Evolutionary conservation across 257 asterid species (phyloP).

Genomic region (Solanum pimpinellifolium): DNA sequence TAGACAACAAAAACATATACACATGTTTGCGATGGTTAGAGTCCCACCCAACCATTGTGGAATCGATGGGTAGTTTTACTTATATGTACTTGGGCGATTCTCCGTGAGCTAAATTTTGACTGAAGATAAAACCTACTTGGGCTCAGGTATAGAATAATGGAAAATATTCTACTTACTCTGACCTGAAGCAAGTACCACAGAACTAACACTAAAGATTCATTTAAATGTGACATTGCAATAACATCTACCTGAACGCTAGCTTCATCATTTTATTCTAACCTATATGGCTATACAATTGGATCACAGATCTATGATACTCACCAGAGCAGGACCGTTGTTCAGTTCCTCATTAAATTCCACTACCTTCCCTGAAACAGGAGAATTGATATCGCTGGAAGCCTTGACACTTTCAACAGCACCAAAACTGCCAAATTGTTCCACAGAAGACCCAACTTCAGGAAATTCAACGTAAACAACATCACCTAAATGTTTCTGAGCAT

Average conservation of each 20-base stretch:
- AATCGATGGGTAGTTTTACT: background rate
- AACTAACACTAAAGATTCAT: background rate
- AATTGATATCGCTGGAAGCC: constrained; percentile 86
- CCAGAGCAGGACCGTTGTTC: constrained; percentile 68
- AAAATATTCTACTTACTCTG: background rate
- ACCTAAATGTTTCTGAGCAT: constrained; percentile 91
- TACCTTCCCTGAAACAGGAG: constrained; percentile 92
- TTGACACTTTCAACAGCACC: constrained; percentile 98
- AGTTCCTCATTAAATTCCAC: constrained; percentile 63
- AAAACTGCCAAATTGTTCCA: constrained; percentile 63
- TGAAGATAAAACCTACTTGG: background rate
- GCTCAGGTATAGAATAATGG: background rate
- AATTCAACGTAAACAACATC: constrained; percentile 89
- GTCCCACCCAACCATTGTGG: background rate
- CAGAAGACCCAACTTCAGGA: constrained; percentile 68
- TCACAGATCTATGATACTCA: constrained; percentile 22
- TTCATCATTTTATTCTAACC: background rate
- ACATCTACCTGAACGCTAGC: background rate
- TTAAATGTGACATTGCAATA: background rate
- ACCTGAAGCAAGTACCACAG: background rate
- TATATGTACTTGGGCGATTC: background rate
- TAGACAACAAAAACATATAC: background rate
- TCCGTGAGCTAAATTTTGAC: background rate
- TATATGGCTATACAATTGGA: background rate
- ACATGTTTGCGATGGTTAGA: background rate